Base-by-base conservation (phyloP, 495 filamentous ascomycete species). In the Aspergillus avenaceus region DNA sequence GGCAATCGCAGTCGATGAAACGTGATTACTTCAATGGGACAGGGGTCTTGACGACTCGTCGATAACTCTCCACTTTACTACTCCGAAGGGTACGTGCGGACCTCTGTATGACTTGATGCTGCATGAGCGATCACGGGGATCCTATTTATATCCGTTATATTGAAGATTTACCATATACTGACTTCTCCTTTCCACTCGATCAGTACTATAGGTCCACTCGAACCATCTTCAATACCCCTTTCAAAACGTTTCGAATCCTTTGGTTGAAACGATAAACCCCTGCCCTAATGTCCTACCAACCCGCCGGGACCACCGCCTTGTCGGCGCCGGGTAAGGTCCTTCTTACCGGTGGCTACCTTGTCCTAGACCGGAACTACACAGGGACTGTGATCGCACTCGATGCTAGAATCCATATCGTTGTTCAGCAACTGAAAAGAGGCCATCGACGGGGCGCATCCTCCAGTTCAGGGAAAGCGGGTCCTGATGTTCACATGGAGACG, bases 241-340 rank as follows among this genome's bases (percentile, higher is more conserved):
- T n/a, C n/a, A n/a, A n/a, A n/a, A n/a, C n/a, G n/a, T n/a, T n/a
- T n/a, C 7, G 3, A 11, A 38, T 2, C 16, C 16, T 16, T n/a
- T 21, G 34, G 34, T 16, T 9, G 34, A 38, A n/a, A 38, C 34
- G 21, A 38, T 38, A 14, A 9, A 14, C 34, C 6, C 16, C n/a
- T 8, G 34, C 34, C 34, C 4, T 16, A 14, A 38, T 38, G 34
- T 38, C 34, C 34, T 38, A 38, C 21, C 16, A 13, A n/a, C 43
- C 58, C 32, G 44, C 51, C 28, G 45, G 45, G 2, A 71, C 67
- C 23, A 74, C 74, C 46, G 90, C 88, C 58, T 78, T 95, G 55
- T 97, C 92, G 53, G 91, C 95, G 2, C 93, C 93, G 19, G 93
- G 93, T 42, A 98, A 98, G 72, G 95, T 98, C 36, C 79, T 98